Conservation (phyloP, 2,329 filamentous ascomycete genomes). For the Cadophora luteo-olivacea region DNA sequence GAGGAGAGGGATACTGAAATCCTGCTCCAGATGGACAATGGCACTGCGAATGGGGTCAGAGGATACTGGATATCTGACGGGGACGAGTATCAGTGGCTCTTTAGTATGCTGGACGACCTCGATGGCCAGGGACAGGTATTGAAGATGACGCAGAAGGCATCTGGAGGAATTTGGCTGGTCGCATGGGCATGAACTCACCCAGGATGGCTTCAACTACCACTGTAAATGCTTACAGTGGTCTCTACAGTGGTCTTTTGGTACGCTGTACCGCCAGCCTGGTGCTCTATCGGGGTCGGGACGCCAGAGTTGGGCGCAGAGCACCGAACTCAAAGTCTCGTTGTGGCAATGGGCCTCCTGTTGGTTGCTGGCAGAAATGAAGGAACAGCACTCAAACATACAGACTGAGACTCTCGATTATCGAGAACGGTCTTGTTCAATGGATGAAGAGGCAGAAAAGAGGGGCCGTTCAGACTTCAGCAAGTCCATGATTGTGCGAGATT, state of each 20-base stretch:
- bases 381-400: no score
- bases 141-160: neutral
- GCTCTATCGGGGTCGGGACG: neutral
- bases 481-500: no score
- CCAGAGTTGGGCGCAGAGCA: neutral
- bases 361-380: no score
- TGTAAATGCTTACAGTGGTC: neutral
- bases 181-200: neutral
- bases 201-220: neutral
- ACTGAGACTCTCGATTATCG: no score
- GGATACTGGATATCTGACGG: neutral
- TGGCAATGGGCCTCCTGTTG: neutral
- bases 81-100: neutral
- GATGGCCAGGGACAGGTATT: neutral
- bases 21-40: neutral
- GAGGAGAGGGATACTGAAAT: neutral
- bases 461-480: no score
- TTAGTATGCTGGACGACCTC: no score
- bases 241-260: neutral
- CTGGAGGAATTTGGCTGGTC: no score
- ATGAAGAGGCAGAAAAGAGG: no score
- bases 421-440: no score
- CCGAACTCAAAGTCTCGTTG: neutral
- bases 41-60: constrained; percentile 6
- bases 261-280: neutral